A percentile compares a stretch with the other conserved stretches of the same genome.
Evolutionary conservation across 2,329 filamentous ascomycete species (phyloP).

Genomic region (Neopestalotiopsis sp.): DNA sequence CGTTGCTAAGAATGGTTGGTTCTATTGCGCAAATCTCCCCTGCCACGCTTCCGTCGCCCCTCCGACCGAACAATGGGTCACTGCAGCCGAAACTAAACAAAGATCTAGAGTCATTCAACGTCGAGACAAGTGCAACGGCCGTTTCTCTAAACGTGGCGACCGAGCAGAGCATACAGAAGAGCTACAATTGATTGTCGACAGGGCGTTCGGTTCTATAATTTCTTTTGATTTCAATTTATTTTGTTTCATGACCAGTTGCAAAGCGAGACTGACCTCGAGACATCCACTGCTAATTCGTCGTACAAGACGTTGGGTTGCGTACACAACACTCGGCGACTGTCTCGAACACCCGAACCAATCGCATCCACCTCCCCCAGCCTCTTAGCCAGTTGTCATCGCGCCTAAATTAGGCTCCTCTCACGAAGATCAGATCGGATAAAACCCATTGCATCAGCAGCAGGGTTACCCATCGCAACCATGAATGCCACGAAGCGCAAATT

Average conservation of each 20-base stretch:
- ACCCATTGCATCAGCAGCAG: not conserved
- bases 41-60: slow-evolving; percentile 4
- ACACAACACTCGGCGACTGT: not conserved
- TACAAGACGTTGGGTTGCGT: not conserved
- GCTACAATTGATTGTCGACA: not conserved
- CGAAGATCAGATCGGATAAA: not conserved
- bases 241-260: not conserved
- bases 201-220: not conserved
- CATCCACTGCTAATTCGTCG: not conserved
- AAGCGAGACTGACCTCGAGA: not conserved
- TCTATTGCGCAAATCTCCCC: too few relatives aligned
- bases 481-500: slow-evolving; percentile 86
- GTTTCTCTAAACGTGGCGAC: not conserved
- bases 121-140: not conserved
- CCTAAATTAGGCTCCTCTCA: not conserved
- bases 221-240: not conserved
- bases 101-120: not conserved
- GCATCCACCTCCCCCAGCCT: not conserved
- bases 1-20: too few relatives aligned
- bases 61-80: not conserved
- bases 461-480: slow-evolving; percentile 47
- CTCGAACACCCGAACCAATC: slow-evolving; percentile 2
- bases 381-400: not conserved
- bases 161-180: not conserved
- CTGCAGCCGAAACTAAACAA: not conserved